phyloP scores from a whole-genome alignment of 2,329 filamentous ascomycete species.

The Apiospora koreana region DNA sequence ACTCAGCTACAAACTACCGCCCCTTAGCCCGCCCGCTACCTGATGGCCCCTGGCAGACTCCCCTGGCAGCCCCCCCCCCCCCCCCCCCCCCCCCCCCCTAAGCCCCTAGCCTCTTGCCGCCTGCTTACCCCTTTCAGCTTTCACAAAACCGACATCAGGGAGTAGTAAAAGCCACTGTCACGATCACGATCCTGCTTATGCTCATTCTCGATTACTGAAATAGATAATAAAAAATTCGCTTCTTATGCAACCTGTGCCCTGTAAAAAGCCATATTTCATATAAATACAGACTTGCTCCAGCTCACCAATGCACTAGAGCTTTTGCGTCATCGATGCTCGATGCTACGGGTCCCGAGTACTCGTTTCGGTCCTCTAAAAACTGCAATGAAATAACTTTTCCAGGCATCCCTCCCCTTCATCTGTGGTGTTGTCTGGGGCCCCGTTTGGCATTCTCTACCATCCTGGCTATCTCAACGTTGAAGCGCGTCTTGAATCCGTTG shows the following conservation, averaged over 20 bases:
- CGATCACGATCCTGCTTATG: not conserved
- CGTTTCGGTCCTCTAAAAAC: not conserved
- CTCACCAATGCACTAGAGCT: not conserved
- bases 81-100: no score
- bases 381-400: not conserved
- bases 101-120: not conserved
- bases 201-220: not conserved
- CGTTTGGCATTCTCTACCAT: conserved; percentile 42
- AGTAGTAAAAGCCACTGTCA: not conserved
- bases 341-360: not conserved
- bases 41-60: not conserved
- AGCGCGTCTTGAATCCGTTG: conserved; percentile 94
- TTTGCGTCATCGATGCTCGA: not conserved
- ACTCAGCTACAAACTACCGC: not conserved
- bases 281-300: conserved; percentile 2
- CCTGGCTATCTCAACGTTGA: conserved; percentile 65
- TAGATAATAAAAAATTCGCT: not conserved
- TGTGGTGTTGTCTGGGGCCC: conserved; percentile 11
- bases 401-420: not conserved
- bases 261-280: conserved; percentile 5
- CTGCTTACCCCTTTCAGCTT: not conserved
- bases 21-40: not conserved
- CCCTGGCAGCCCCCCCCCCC: no score
- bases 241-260: conserved; percentile 11
- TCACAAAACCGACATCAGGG: not conserved